phyloP scores from a whole-genome alignment of 2,329 filamentous ascomycete genomes.

The Coccinonectria pachysandricola region DNA sequence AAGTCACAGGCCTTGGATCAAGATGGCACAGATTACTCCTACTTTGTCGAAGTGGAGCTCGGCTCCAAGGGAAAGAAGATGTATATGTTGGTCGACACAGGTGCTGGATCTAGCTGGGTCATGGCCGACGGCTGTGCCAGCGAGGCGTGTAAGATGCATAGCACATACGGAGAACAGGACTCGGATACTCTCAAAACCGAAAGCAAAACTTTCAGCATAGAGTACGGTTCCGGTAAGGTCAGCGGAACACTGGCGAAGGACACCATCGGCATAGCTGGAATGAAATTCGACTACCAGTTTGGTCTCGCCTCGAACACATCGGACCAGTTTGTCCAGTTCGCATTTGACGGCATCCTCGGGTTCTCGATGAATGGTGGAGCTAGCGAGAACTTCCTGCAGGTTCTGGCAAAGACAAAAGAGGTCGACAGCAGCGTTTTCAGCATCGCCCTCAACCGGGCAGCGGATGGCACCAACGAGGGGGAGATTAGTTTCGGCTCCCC shows the following conservation, averaged over 20 bases:
- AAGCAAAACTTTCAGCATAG: conserved; percentile 49
- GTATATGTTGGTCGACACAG: conserved; percentile 56
- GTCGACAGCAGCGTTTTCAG: conserved; percentile 58
- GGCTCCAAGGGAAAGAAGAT: conserved; percentile 44
- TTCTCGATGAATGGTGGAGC: conserved; percentile 53
- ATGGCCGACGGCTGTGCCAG: conserved; percentile 62
- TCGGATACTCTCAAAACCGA: conserved; percentile 53
- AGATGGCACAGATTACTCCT: conserved; percentile 56
- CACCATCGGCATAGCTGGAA: conserved; percentile 53
- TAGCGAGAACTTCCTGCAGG: conserved; percentile 57
- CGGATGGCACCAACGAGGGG: conserved; percentile 58
- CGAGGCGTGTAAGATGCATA: conserved; percentile 57
- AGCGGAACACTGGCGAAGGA: conserved; percentile 57
- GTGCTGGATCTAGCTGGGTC: conserved; percentile 70
- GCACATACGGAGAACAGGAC: conserved; percentile 54
- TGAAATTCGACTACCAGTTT: conserved; percentile 56
- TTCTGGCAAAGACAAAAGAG: conserved; percentile 44
- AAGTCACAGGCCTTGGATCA: conserved; percentile 48
- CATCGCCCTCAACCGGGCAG: conserved; percentile 57
- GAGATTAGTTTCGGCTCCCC: conserved; percentile 67
- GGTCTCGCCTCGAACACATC: conserved; percentile 65
- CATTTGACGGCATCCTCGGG: conserved; percentile 81
- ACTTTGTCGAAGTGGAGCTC: conserved; percentile 48
- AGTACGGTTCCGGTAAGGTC: conserved; percentile 70
- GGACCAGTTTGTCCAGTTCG: conserved; percentile 63